Conservation (phyloP, 2,329 filamentous ascomycete genomes). For the Fusarium devonianum region DNA sequence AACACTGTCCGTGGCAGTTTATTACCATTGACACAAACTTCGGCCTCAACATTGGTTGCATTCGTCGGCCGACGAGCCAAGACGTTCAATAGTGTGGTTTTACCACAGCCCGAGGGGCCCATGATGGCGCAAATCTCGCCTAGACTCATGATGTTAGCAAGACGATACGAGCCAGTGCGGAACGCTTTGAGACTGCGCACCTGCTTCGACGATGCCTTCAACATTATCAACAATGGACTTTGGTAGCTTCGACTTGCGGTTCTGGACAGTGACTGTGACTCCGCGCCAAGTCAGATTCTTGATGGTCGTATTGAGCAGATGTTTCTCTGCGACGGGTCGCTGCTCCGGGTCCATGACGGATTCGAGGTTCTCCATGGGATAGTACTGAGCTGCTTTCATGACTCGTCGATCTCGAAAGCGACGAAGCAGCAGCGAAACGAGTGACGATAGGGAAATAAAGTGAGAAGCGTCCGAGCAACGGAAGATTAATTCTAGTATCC, state of each 20-base stretch:
- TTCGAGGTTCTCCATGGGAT: conserved; percentile 7
- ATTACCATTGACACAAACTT: conserved; percentile 68
- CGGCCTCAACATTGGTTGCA: conserved; percentile 49
- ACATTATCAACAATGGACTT: conserved; percentile 70
- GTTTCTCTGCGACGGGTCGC: conserved; percentile 48
- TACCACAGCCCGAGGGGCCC: conserved; percentile 78
- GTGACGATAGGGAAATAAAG: not conserved
- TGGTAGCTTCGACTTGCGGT: conserved; percentile 68
- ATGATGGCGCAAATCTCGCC: conserved; percentile 81
- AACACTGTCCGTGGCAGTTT: conserved; percentile 62
- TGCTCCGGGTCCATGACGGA: conserved; percentile 37
- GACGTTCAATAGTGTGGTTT: conserved; percentile 84
- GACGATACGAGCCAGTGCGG: not conserved
- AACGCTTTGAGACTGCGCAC: conserved; percentile 44
- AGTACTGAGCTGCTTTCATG: conserved; percentile 11
- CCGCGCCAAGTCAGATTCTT: conserved; percentile 70
- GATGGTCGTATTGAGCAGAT: conserved; percentile 70
- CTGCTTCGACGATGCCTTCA: conserved; percentile 69
- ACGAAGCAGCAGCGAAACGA: not conserved
- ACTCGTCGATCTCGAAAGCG: no score
- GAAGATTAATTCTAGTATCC: no score
- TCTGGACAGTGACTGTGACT: conserved; percentile 75
- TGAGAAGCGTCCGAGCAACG: not conserved
- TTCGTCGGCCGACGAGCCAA: conserved; percentile 65
- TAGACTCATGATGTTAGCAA: no score